These are phyloP conservation scores for Allium fistulosum DNA, from an alignment of 106 monocot genomes.

Conservation along the genomic window DNA sequence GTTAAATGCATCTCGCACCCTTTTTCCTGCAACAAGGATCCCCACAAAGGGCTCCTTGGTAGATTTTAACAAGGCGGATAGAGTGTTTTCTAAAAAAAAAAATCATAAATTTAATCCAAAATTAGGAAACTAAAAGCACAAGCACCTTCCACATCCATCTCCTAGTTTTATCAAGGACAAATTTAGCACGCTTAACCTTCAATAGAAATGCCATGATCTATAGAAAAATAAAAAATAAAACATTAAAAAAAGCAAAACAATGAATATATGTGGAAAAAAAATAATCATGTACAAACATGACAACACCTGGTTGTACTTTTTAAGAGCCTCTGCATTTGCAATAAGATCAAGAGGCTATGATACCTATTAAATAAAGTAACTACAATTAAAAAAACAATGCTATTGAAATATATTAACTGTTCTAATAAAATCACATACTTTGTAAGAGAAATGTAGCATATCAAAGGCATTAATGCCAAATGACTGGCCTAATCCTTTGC, in stretches of 20 bases:
- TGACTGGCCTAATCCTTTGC: conserved; percentile 25
- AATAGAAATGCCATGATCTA: conserved; percentile 89
- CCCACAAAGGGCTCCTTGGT: too few relatives aligned
- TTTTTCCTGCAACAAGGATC: too few relatives aligned
- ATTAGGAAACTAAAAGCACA: neutral
- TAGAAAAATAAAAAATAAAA: conserved; percentile 10
- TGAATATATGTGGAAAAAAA: too few relatives aligned
- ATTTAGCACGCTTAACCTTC: conserved; percentile 92
- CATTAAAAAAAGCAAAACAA: neutral
- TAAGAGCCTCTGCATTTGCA: conserved; percentile 70
- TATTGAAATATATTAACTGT: neutral
- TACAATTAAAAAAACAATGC: neutral
- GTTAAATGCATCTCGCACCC: too few relatives aligned
- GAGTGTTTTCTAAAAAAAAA: too few relatives aligned
- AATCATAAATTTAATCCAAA: too few relatives aligned
- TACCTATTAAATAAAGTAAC: conserved; percentile 42
- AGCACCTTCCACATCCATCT: conserved; percentile 97
- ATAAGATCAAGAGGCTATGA: conserved; percentile 97
- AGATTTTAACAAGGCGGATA: too few relatives aligned
- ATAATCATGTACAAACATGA: too few relatives aligned
- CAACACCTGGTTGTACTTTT: conserved; percentile 90
- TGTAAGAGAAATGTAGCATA: conserved; percentile 73
- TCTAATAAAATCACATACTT: conserved; percentile 28
- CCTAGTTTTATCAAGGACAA: conserved; percentile 82
- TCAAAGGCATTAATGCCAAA: conserved; percentile 87